These are phyloP conservation scores for Vigna nakashimae DNA, from an alignment of 306 rosid genomes.

Conservation along the genomic window DNA sequence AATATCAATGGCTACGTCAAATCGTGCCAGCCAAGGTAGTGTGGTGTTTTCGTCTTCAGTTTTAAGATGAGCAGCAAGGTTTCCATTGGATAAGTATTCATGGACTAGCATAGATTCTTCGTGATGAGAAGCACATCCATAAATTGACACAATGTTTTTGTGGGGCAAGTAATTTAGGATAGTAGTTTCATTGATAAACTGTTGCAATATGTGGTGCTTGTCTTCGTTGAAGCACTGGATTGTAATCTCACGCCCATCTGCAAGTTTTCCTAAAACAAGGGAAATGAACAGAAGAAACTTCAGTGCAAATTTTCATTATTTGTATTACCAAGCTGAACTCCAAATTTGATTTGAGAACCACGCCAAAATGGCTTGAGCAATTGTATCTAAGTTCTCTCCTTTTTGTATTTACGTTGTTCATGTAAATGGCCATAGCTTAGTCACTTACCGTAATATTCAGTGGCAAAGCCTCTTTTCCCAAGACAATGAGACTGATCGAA, in stretches of 20 bases:
- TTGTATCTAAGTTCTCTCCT: not conserved
- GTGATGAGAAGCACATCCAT: not conserved
- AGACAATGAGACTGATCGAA: slow-evolving; percentile 25
- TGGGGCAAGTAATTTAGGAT: slow-evolving; percentile 28
- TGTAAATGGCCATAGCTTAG: slow-evolving; percentile 3
- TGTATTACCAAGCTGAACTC: not conserved
- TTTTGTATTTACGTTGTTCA: not conserved
- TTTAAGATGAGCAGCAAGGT: slow-evolving; percentile 40
- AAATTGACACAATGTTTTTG: slow-evolving; percentile 41
- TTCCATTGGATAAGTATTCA: slow-evolving; percentile 43
- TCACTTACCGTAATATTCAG: slow-evolving; percentile 38
- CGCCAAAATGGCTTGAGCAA: too few relatives aligned
- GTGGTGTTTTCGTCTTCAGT: not conserved
- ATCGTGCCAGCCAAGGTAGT: slow-evolving; percentile 29
- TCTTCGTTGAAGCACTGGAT: slow-evolving; percentile 20
- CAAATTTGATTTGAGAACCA: too few relatives aligned
- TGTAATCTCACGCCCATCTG: slow-evolving; percentile 21
- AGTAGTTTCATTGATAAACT: slow-evolving; percentile 11
- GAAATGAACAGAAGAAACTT: not conserved
- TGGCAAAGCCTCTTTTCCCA: not conserved
- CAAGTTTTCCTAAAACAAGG: slow-evolving; percentile 37
- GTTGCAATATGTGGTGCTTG: not conserved
- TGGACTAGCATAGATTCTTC: slow-evolving; percentile 34
- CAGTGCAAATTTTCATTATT: not conserved
- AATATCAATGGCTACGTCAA: slow-evolving; percentile 41